Conservation (phyloP, 2,329 filamentous ascomycete genomes). For the Botrytis fabae region DNA sequence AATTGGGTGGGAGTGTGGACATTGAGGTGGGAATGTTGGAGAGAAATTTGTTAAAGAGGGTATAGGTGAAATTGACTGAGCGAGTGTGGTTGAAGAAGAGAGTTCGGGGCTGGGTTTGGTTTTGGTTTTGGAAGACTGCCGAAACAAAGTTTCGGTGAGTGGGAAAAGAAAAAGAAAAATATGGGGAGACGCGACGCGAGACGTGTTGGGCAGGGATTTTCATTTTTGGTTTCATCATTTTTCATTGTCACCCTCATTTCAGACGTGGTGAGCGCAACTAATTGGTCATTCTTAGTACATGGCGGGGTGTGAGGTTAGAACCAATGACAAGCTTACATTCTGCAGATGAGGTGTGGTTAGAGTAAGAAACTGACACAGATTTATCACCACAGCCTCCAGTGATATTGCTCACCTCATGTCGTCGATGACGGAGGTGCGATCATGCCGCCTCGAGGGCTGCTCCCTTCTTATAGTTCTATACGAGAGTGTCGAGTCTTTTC, state of each 20-base stretch:
- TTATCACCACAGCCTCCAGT: background rate
- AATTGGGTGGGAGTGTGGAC: constrained; percentile 9
- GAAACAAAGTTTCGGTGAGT: constrained; percentile 15
- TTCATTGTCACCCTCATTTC: background rate
- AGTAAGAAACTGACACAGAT: background rate
- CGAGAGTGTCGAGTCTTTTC: background rate
- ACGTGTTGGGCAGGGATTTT: constrained; percentile 15
- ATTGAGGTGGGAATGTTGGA: background rate
- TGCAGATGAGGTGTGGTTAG: background rate
- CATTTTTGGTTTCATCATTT: background rate
- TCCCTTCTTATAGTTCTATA: background rate
- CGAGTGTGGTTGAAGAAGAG: background rate
- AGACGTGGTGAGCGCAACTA: too few relatives aligned
- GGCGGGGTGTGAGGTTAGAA: background rate
- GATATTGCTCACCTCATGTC: background rate
- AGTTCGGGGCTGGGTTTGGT: background rate
- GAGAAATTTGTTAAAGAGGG: background rate
- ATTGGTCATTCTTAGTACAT: background rate
- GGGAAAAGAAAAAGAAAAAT: constrained; percentile 21
- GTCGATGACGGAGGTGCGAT: background rate
- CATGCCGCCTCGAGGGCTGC: background rate
- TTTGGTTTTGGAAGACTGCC: constrained; percentile 6
- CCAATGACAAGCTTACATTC: background rate
- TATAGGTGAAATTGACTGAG: background rate
- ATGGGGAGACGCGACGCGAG: constrained; percentile 23